phyloP scores from a whole-genome alignment of 2,329 filamentous ascomycete genomes.

The Keithomyces neogunnii region DNA sequence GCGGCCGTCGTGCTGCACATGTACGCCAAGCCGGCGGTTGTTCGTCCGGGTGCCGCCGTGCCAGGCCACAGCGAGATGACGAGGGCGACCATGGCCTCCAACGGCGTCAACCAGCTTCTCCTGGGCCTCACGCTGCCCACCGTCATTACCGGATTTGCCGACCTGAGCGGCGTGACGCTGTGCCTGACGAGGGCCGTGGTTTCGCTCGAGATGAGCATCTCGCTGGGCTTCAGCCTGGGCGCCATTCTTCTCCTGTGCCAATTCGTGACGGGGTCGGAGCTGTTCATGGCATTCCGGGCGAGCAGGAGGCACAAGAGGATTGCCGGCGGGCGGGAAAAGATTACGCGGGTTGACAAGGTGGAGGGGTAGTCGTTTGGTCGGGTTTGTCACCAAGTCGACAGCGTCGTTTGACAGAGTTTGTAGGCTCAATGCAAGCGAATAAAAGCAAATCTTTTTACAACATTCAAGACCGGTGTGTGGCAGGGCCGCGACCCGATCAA shows the following conservation, averaged over 20 bases:
- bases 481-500: too few species aligned
- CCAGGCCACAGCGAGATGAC: neutral
- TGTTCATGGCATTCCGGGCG: constrained; percentile 8
- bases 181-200: constrained; percentile 19
- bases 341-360: too few species aligned
- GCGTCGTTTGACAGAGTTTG: too few species aligned
- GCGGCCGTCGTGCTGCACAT: constrained; percentile 15
- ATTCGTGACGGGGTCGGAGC: constrained; percentile 14
- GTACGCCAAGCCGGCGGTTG: constrained; percentile 11
- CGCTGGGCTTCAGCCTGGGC: constrained; percentile 16
- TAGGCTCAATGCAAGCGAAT: too few species aligned
- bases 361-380: too few species aligned
- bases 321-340: too few species aligned
- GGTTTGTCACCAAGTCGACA: too few species aligned
- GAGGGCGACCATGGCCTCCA: constrained; percentile 4
- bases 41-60: neutral
- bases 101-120: constrained; percentile 18
- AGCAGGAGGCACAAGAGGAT: neutral
- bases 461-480: too few species aligned
- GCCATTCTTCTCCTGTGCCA: constrained; percentile 15
- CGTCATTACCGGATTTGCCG: constrained; percentile 18
- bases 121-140: constrained; percentile 15
- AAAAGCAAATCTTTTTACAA: too few species aligned
- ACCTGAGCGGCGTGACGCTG: constrained; percentile 17
- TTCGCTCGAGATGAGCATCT: constrained; percentile 17